Percentiles rank a stretch among this genome's conserved stretches.
These are phyloP conservation scores for Lactarius evosmus DNA, from an alignment of 768 basidiomycete genomes.

Conservation along the genomic window DNA sequence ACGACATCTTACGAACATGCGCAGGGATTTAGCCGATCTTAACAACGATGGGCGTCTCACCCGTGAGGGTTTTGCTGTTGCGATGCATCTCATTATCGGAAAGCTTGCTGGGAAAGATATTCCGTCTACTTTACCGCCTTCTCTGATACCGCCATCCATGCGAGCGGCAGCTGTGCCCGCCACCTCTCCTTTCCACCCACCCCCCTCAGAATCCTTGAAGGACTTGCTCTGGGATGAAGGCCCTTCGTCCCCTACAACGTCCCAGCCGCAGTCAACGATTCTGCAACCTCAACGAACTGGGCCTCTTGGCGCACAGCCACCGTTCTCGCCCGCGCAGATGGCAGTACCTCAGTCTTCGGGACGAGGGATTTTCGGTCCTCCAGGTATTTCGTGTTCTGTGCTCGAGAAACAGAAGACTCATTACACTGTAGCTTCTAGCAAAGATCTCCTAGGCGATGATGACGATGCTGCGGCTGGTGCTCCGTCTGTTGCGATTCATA, in stretches of 20 bases:
- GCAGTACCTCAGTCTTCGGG: constrained; percentile 29
- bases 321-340: constrained; percentile 14
- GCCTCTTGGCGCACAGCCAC: neutral
- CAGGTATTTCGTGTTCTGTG: constrained; percentile 35
- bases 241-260: constrained; percentile 34
- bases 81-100: constrained; percentile 88
- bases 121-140: constrained; percentile 63
- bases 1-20: constrained; percentile 4
- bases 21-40: constrained; percentile 91
- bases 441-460: constrained; percentile 72
- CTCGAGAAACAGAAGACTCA: constrained; percentile 1
- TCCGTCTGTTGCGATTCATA: constrained; percentile 53
- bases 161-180: constrained; percentile 44
- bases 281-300: constrained; percentile 24
- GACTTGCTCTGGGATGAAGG: constrained; percentile 47
- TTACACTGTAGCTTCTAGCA: constrained; percentile 28
- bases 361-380: constrained; percentile 52
- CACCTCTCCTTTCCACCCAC: constrained; percentile 38
- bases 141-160: constrained; percentile 80
- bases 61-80: constrained; percentile 92
- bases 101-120: constrained; percentile 78
- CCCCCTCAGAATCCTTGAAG: constrained; percentile 40
- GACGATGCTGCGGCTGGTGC: constrained; percentile 50
- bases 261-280: constrained; percentile 40
- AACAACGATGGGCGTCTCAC: constrained; percentile 83